Evolutionary conservation across 495 filamentous ascomycete species (phyloP).

Genomic region (Hapsidospora chrysogenum): DNA sequence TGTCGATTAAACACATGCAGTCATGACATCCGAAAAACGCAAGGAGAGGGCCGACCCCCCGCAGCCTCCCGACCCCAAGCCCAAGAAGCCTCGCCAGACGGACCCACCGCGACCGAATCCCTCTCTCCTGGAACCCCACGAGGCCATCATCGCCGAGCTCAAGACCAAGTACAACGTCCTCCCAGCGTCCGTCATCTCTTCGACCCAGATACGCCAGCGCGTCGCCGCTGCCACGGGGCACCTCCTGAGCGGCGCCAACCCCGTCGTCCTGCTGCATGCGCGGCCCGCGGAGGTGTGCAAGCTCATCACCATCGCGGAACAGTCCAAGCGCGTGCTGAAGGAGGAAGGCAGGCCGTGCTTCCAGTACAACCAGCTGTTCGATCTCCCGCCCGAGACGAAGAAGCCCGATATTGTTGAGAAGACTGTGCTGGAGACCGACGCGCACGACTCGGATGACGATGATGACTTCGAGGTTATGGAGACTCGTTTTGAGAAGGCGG

Average conservation of each 20-base stretch:
- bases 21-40: neutral
- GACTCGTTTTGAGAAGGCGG: slow-evolving; percentile 25
- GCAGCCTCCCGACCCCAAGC: too few relatives aligned
- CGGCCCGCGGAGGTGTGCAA: slow-evolving; percentile 36
- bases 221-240: slow-evolving; percentile 26
- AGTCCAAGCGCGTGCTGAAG: slow-evolving; percentile 41
- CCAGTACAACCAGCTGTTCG: slow-evolving; percentile 39
- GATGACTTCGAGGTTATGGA: slow-evolving; percentile 41
- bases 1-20: too few relatives aligned
- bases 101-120: too few relatives aligned
- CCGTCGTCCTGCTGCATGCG: slow-evolving; percentile 30
- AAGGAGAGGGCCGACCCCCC: slow-evolving; percentile 4
- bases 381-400: slow-evolving; percentile 13
- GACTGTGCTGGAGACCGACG: slow-evolving; percentile 11
- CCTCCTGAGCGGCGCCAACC: slow-evolving; percentile 11
- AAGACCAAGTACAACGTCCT: slow-evolving; percentile 19
- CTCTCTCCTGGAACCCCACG: slow-evolving; percentile 7
- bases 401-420: slow-evolving; percentile 19
- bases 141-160: slow-evolving; percentile 12
- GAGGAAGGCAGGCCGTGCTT: slow-evolving; percentile 35
- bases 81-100: slow-evolving; percentile 2
- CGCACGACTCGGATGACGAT: slow-evolving; percentile 12
- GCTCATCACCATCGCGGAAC: slow-evolving; percentile 46
- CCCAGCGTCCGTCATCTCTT: slow-evolving; percentile 31
- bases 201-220: slow-evolving; percentile 36